Evolutionary conservation across 1,284 basidiomycete species (phyloP).

Genomic region (Earliella scabrosa): DNA sequence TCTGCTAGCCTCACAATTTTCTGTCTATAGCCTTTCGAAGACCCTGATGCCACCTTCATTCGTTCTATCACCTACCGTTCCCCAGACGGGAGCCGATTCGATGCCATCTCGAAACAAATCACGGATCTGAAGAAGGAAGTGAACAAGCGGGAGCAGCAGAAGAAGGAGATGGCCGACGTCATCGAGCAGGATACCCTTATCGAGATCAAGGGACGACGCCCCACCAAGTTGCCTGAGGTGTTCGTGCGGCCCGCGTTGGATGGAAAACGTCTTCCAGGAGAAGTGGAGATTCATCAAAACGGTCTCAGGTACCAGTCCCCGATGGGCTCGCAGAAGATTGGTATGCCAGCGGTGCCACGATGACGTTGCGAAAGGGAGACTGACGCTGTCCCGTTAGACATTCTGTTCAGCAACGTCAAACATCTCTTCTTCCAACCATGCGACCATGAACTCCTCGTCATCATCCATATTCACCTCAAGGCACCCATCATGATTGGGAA

Average conservation of each 20-base stretch:
- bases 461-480: constrained; percentile 93
- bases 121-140: constrained; percentile 96
- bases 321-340: constrained; percentile 88
- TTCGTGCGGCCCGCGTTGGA: constrained; percentile 94
- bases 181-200: constrained; percentile 92
- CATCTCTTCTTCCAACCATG: constrained; percentile 99
- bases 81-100: constrained; percentile 87
- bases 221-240: constrained; percentile 86
- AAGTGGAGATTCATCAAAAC: constrained; percentile 98
- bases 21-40: constrained; percentile 86
- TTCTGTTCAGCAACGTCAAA: constrained; percentile 97
- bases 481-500: constrained; percentile 99
- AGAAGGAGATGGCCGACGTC: constrained; percentile 98
- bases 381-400: constrained; percentile 54
- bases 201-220: constrained; percentile 86
- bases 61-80: constrained; percentile 96
- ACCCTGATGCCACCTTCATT: constrained; percentile 96
- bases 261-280: constrained; percentile 91
- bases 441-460: constrained; percentile 94
- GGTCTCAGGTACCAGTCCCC: constrained; percentile 94
- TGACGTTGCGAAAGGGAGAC: no score
- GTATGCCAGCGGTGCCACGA: constrained; percentile 46
- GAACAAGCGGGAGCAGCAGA: constrained; percentile 96
- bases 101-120: constrained; percentile 90
- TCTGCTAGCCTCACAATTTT: background rate